Evolutionary conservation across 768 basidiomycete species (phyloP).

Genomic region (Tulasnella sp.): DNA sequence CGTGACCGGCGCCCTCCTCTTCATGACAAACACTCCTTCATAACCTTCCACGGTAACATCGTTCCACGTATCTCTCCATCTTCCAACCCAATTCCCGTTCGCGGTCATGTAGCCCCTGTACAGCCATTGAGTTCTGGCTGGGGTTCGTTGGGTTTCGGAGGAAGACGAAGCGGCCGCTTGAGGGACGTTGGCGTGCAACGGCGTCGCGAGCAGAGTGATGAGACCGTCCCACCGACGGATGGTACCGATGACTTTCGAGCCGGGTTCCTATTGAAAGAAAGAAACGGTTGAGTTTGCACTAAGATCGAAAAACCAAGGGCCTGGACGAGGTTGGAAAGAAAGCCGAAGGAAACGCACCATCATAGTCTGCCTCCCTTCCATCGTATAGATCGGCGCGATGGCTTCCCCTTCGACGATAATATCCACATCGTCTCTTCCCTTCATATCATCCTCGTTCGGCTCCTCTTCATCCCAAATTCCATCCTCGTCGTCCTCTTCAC

Average conservation of each 20-base stretch:
- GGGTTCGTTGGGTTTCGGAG: neutral
- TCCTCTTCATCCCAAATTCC: constrained; percentile 18
- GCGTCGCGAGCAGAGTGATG: constrained; percentile 52
- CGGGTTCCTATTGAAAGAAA: neutral
- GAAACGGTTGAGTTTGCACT: too few species aligned
- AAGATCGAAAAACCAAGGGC: too few species aligned
- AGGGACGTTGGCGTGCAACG: neutral
- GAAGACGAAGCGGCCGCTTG: neutral
- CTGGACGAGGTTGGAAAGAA: neutral
- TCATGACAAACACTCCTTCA: constrained; percentile 66
- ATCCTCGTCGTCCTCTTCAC: constrained; percentile 25
- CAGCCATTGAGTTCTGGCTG: constrained; percentile 53
- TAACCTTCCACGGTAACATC: constrained; percentile 62
- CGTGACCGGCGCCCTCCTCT: neutral
- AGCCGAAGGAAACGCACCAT: neutral
- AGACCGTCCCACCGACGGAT: constrained; percentile 77
- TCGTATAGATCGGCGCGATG: neutral
- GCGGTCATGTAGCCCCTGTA: constrained; percentile 76
- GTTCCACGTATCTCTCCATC: constrained; percentile 83
- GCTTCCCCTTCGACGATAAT: constrained; percentile 21
- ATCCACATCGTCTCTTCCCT: constrained; percentile 16
- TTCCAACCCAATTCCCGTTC: constrained; percentile 72
- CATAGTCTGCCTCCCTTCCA: neutral
- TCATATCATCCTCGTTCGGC: neutral
- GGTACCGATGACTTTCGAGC: constrained; percentile 46